phyloP scores from a whole-genome alignment of 139 green algal genomes.

The Zygnema cylindricum region DNA sequence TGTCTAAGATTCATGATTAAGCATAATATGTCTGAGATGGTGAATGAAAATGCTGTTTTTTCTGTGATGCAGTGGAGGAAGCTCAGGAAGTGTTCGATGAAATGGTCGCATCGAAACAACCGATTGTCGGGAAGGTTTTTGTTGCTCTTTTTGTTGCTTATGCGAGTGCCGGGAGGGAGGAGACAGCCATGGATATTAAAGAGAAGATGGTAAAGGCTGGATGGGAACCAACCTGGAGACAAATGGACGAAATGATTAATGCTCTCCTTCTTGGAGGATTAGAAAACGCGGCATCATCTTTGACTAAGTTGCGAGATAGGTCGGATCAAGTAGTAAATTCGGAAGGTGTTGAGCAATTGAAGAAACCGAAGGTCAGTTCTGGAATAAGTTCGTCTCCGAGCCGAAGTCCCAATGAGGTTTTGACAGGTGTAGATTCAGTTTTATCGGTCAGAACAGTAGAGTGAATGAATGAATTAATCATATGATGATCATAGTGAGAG shows the following conservation, averaged over 20 bases:
- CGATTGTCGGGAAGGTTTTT: slow-evolving; percentile 1
- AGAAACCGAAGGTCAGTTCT: background rate
- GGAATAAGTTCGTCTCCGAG: background rate
- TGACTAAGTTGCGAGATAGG: background rate
- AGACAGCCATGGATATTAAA: background rate
- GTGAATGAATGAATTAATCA: no score
- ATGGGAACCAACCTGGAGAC: background rate
- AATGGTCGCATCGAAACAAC: background rate
- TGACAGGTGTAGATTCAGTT: no score
- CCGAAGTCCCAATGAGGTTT: background rate
- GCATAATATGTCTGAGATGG: background rate
- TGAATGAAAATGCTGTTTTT: slow-evolving; percentile 2
- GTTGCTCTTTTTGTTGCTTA: slow-evolving; percentile 13
- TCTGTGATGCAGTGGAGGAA: slow-evolving; percentile 25
- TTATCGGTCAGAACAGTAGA: no score
- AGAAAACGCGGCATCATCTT: background rate
- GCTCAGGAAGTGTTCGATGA: slow-evolving; percentile 33
- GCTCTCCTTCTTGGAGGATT: background rate
- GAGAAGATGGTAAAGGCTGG: background rate
- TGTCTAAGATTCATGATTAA: background rate
- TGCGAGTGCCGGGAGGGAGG: slow-evolving; percentile 5
- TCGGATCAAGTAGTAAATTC: background rate
- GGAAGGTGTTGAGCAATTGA: slow-evolving; percentile 12
- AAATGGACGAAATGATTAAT: background rate
- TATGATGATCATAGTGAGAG: no score